Evolutionary conservation across 805 yeast genomes (phyloP), one percentile per base, ranked within the genome.

Genomic region (Sugiyamaella smithiae): DNA sequence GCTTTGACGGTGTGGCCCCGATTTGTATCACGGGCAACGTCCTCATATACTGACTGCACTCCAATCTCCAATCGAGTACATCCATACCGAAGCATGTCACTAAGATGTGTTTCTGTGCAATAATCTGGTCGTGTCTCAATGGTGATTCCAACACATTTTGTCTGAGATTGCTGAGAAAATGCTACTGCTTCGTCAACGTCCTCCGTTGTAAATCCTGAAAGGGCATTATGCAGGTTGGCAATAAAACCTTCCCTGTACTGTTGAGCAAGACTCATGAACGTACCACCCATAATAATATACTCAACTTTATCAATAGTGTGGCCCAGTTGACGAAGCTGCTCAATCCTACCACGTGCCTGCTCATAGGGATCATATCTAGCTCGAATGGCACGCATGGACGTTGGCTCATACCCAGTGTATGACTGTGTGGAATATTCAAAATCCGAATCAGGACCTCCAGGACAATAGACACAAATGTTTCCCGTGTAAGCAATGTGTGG

Each of bases 401-500:
- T 93, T 6, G 99, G 99, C 67, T 93, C 99, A 64, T 93, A 93
- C 32, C 99, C 99, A 0, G 99, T 93, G 63, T 93, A 93, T 3
- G 97, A 89, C 69, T 93, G 99, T 2, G 99, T 93, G 1, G 97
- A 88, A 68, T 93, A 93, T 66, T 93, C 99, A 64, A 93, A 93
- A 69, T 93, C 99, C 1, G 95, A 85, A 66, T 93, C 99, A 2
- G 99, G 99, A 1, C 99, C 99, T 52, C 99, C 99, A 4, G 99
- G 99, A 71, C 99, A 93, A 66, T 71, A 93, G 9, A 93, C 99
- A 73, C 99, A 93, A 54, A 93, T 93, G 64, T 93, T 93, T 53
- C 99, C 99, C 0, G 99, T 93, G 67, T 93, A 93, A 17, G 99
- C 98, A 60, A 93, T 93, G 68, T 93, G 99, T 23, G 99, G 99